Evolutionary conservation across 129 eudicot species (phyloP), one percentile per base, ranked within the genome.

Genomic region (Flaveria trinervia): DNA sequence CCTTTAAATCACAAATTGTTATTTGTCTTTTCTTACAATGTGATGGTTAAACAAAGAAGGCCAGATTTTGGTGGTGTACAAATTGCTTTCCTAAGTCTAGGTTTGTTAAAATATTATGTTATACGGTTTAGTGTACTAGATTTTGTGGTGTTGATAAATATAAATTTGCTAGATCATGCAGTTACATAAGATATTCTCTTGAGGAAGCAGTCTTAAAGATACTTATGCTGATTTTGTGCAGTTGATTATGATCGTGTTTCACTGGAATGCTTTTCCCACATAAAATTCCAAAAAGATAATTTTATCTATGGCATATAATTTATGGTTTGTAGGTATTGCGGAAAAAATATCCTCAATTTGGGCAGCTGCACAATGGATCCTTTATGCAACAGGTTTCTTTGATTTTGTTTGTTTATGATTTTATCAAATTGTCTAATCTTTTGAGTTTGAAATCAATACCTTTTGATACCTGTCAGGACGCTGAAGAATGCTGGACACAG

Each of bases 401-500:
- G n/a, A 79, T 9, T 30, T 45, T 61, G 36, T 49, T 30, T 14
- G 15, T 7, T 11, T 44, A 28, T 62, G 41, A 36, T 68, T 2
- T 65, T 28, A 26, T 28, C 25, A 49, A 77, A 22, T 50, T 74
- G 28, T 71, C 48, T 67, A n/a, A 45, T 50, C 16, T 69, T 44
- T n/a, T 50, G 52, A 13, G 60, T 48, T 46, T 60, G 20, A 45
- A 61, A 30, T 71, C 54, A 30, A 45, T 65, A 41, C 30, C 10
- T 65, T 59, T 79, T 77, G 41, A 64, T 78, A 39, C 78, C n/a
- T 72, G 45, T 55, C 85, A 94, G 98, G 98, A 94, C 75, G 98
- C 98, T 70, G 98, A 94, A 88, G 98, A 94, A 84, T 94, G 98
- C 71, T 94, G 98, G 98, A 82, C 98, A 6, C 98, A 94, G 79